Percentiles rank a stretch among this genome's conserved stretches.
phyloP scores from a whole-genome alignment of 2,329 filamentous ascomycete species.

The Ophiognomonia clavigignenti-juglandacearum region DNA sequence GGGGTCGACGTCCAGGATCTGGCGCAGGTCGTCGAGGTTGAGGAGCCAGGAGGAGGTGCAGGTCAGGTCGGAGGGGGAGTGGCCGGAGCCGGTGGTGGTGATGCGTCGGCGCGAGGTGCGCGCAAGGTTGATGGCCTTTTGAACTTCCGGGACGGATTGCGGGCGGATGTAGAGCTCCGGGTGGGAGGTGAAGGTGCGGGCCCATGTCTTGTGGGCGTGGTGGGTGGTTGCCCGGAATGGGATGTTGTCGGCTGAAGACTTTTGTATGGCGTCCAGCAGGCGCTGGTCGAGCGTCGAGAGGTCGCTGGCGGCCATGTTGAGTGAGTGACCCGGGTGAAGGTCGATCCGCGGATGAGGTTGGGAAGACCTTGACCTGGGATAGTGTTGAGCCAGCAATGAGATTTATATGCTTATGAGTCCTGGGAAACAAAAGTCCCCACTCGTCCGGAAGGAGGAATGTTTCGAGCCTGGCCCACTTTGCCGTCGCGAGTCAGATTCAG shows the following conservation, averaged over 20 bases:
- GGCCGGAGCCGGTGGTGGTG: conserved; percentile 47
- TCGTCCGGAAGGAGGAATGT: too few species aligned
- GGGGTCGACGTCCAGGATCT: conserved; percentile 65
- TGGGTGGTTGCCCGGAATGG: conserved; percentile 71
- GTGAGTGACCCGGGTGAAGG: background rate
- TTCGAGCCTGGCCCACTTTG: conserved; percentile 1
- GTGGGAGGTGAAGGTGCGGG: conserved; percentile 80
- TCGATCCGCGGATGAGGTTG: too few species aligned
- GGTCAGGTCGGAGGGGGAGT: conserved; percentile 17
- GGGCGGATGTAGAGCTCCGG: conserved; percentile 92
- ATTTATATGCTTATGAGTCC: too few species aligned
- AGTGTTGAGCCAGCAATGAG: too few species aligned
- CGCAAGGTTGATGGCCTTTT: conserved; percentile 77
- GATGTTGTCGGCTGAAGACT: conserved; percentile 34
- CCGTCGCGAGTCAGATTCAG: conserved; percentile 12
- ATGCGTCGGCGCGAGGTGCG: conserved; percentile 75
- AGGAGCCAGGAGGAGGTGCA: conserved; percentile 18
- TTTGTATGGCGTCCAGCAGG: conserved; percentile 12
- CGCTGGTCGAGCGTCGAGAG: conserved; percentile 14
- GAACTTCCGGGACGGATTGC: conserved; percentile 71
- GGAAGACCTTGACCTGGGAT: too few species aligned
- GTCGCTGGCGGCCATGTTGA: conserved; percentile 1
- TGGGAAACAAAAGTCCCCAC: too few species aligned
- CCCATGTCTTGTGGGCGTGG: conserved; percentile 89
- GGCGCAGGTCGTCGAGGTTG: conserved; percentile 80